Evolutionary conservation across 2,329 filamentous ascomycete genomes (phyloP).

Genomic region (Alternaria rosae): DNA sequence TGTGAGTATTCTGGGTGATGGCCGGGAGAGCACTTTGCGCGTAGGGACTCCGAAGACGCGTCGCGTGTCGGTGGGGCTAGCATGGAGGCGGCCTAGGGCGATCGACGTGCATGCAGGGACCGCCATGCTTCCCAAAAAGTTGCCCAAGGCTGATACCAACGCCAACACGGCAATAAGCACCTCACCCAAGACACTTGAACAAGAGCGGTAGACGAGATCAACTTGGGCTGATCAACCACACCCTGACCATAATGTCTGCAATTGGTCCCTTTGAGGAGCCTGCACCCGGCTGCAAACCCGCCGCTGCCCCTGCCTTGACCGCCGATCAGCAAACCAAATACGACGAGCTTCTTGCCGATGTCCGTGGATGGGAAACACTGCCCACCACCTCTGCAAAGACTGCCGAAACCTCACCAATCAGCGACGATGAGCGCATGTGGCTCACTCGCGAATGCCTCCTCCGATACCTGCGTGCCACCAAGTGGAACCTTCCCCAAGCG

Average conservation of each 20-base stretch:
- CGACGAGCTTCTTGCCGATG: constrained; percentile 73
- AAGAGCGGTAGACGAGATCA: neutral
- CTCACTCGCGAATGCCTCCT: constrained; percentile 91
- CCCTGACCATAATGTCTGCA: constrained; percentile 28
- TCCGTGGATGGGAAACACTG: constrained; percentile 74
- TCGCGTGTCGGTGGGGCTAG: constrained; percentile 32
- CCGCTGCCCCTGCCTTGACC: constrained; percentile 67
- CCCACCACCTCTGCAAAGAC: constrained; percentile 68
- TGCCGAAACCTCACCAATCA: constrained; percentile 68
- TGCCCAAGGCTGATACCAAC: constrained; percentile 3
- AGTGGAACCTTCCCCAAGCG: constrained; percentile 79
- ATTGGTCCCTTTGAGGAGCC: constrained; percentile 46
- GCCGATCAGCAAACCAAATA: constrained; percentile 85
- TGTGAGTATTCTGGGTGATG: constrained; percentile 10
- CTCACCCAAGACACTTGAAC: neutral
- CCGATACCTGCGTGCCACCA: constrained; percentile 90
- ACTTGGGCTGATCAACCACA: neutral
- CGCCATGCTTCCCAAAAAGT: constrained; percentile 22
- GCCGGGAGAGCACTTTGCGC: constrained; percentile 12
- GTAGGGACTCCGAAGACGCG: constrained; percentile 35
- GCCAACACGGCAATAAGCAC: constrained; percentile 3
- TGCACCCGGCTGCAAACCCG: constrained; percentile 63
- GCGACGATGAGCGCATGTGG: constrained; percentile 85
- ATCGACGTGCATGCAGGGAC: constrained; percentile 24
- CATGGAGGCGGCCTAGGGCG: constrained; percentile 22